A percentile compares a stretch with the other conserved stretches of the same genome.
These are phyloP conservation scores for Rhizophlyctis rosea DNA, from an alignment of 192 early-diverging fungal genomes.

Conservation along the genomic window DNA sequence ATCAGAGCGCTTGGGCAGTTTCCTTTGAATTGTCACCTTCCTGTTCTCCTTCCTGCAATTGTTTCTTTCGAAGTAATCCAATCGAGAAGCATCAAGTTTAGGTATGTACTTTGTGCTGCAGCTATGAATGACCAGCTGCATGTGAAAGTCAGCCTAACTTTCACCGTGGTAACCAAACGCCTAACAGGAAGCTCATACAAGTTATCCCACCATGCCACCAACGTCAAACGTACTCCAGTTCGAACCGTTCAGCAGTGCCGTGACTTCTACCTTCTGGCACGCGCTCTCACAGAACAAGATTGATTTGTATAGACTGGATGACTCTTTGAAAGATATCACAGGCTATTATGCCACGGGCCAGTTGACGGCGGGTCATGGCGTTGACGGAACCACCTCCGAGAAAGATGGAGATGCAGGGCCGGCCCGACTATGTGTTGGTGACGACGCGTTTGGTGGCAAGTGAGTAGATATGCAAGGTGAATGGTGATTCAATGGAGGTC, in stretches of 20 bases:
- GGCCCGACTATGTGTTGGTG: slow-evolving; percentile 61
- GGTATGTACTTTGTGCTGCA: too few species aligned
- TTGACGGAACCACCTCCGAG: slow-evolving; percentile 18
- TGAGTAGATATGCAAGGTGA: background rate
- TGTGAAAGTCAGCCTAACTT: too few species aligned
- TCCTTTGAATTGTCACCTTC: too few species aligned
- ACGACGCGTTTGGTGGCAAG: slow-evolving; percentile 45
- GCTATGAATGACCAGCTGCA: too few species aligned
- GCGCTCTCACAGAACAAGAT: slow-evolving; percentile 80
- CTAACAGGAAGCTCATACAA: too few species aligned
- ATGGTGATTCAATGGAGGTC: slow-evolving; percentile 3
- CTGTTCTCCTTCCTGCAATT: too few species aligned
- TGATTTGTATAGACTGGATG: slow-evolving; percentile 75
- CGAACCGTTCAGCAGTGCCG: slow-evolving; percentile 75
- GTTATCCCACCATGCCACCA: background rate
- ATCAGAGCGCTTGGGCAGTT: too few species aligned
- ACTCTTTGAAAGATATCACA: slow-evolving; percentile 48
- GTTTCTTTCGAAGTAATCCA: too few species aligned
- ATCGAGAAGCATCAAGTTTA: too few species aligned
- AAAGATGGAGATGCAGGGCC: slow-evolving; percentile 28
- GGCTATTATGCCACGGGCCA: slow-evolving; percentile 68
- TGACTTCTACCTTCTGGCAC: slow-evolving; percentile 88
- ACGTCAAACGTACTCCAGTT: slow-evolving; percentile 61
- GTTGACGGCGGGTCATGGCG: slow-evolving; percentile 41
- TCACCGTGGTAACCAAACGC: too few species aligned